Evolutionary conservation across 2,329 filamentous ascomycete genomes (phyloP), one percentile per base, ranked within the genome.

Genomic region (Fusarium cicatricum): DNA sequence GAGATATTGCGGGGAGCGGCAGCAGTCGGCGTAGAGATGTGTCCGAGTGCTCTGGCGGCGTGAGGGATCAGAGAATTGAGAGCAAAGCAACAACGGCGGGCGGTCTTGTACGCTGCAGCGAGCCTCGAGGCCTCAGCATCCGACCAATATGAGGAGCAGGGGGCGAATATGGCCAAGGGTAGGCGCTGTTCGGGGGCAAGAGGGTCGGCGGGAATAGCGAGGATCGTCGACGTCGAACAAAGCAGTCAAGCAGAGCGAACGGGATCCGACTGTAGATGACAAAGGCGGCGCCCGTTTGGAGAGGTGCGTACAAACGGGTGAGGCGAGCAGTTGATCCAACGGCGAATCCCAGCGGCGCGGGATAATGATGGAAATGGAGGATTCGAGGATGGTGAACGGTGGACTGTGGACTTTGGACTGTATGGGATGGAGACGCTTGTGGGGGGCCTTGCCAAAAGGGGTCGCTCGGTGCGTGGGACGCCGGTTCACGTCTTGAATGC

Each of bases 391-490:
- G 60, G 44, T 40, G 52, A 60, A 47, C 55, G 41, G 56, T 51
- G 39, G 52, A 52, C 55, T 52, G 46, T 38, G 42, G 60, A 63
- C 55, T 66, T 56, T 52, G 60, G 23, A 26, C 23, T 26, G 5
- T 60, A 65, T 51, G 52, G 56, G 62, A 59, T 52, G 64, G 62
- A 64, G 56, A 63, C 60, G 60, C 60, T 67, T 69, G 65, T 61
- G 64, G 59, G 62, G 53, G 59, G 53, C 44, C 60, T 61, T 65
- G 66, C 66, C 66, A 69, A 69, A 69, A 69, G 66, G 66, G 66
- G 66, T 66, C 64, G 66, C 62, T 69, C 66, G 66, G 66, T 69
- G 66, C 64, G 64, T 67, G 60, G 58, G 64, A 66, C 66, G 62
- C 66, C 64, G 66, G 62, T 65, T 68, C 64, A 61, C 55, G 61